Conservation (phyloP, 2,329 filamentous ascomycete genomes). For the Metarhizium humberi region DNA sequence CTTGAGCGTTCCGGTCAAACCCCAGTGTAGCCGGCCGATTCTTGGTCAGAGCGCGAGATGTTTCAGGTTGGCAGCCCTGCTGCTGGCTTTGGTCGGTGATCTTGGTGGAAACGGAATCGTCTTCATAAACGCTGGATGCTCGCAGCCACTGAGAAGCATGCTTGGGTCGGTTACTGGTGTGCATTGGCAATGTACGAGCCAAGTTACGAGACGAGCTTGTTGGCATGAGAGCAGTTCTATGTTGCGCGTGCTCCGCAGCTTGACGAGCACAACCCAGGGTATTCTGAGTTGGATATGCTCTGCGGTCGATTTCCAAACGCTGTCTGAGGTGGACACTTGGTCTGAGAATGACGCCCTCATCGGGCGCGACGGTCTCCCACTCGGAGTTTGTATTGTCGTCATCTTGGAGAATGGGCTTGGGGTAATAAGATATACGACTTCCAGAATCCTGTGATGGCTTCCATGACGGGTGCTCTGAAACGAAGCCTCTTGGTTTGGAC, state of each 20-base stretch:
- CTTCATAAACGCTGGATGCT: constrained; percentile 6
- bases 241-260: not conserved
- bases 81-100: not conserved
- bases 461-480: constrained; percentile 4
- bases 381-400: constrained; percentile 16
- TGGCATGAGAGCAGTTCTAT: not conserved
- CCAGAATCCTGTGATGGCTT: not conserved
- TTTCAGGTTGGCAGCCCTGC: not conserved
- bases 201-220: not conserved
- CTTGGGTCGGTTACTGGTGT: not conserved
- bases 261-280: not conserved
- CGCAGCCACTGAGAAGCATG: not conserved
- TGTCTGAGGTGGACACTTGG: not conserved
- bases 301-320: not conserved
- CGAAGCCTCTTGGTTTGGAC: not conserved
- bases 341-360: not conserved
- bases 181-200: not conserved
- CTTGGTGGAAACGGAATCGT: not conserved
- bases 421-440: not conserved
- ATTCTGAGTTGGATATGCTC: not conserved
- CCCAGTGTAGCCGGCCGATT: constrained; percentile 7
- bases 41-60: not conserved
- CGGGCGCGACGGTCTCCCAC: constrained; percentile 19
- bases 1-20: constrained; percentile 3
- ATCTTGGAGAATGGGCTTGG: constrained; percentile 1